Conservation (phyloP, 306 rosid species). For the Begonia masoniana region DNA sequence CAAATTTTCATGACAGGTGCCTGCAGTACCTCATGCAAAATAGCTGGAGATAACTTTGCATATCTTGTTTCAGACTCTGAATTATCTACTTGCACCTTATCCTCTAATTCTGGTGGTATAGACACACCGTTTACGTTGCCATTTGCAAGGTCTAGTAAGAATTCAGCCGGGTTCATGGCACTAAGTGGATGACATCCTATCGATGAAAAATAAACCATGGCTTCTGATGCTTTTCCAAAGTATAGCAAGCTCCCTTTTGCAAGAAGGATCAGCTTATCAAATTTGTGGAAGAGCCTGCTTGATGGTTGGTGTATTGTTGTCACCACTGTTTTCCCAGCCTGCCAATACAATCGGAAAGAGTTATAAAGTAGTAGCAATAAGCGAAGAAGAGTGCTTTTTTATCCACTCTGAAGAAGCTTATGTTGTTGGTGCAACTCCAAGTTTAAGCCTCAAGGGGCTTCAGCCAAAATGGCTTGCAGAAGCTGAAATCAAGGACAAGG, state of each 20-base stretch:
- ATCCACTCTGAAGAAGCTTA: too few species aligned
- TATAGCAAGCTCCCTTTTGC: constrained; percentile 91
- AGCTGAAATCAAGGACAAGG: too few species aligned
- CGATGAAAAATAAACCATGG: constrained; percentile 66
- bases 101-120: constrained; percentile 83
- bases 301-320: constrained; percentile 98
- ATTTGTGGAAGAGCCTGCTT: constrained; percentile 87
- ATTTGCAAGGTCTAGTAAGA: constrained; percentile 85
- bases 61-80: constrained; percentile 40
- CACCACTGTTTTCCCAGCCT: constrained; percentile 94
- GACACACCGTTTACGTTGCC: constrained; percentile 78
- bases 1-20: too few species aligned
- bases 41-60: constrained; percentile 77
- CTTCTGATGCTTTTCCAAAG: constrained; percentile 87
- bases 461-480: too few species aligned
- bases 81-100: constrained; percentile 54
- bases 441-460: too few species aligned
- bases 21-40: constrained; percentile 70
- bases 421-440: too few species aligned
- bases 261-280: constrained; percentile 86
- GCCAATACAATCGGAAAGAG: constrained; percentile 9
- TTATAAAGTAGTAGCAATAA: constrained; percentile 1
- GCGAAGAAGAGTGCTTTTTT: neutral
- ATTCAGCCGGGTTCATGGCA: constrained; percentile 96
- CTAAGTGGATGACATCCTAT: constrained; percentile 87